Evolutionary conservation across 345 rosid species (phyloP).

Genomic region (Sisymbrium altissimum): DNA sequence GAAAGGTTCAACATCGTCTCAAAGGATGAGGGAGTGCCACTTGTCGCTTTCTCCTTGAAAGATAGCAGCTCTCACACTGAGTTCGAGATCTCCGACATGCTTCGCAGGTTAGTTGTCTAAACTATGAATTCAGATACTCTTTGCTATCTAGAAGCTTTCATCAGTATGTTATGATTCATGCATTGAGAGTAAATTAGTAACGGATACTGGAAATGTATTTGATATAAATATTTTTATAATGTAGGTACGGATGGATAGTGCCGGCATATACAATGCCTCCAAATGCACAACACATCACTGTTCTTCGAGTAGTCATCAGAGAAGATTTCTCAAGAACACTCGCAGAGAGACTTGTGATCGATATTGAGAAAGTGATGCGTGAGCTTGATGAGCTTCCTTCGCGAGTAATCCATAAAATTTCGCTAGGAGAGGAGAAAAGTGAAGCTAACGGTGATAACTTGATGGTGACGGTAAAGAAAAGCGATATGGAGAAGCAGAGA

Average conservation of each 20-base stretch:
- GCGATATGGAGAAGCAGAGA: slow-evolving; percentile 48
- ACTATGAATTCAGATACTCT: background rate
- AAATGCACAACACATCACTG: slow-evolving; percentile 72
- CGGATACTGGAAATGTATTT: background rate
- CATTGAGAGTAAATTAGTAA: too few relatives aligned
- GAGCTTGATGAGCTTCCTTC: slow-evolving; percentile 74
- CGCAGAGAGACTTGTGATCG: slow-evolving; percentile 62
- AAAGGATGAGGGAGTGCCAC: slow-evolving; percentile 69
- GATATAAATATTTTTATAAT: background rate
- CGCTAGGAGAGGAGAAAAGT: slow-evolving; percentile 29
- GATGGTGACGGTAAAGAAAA: slow-evolving; percentile 44
- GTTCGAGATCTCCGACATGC: slow-evolving; percentile 46
- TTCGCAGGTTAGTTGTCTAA: slow-evolving; percentile 30
- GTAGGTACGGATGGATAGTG: slow-evolving; percentile 73
- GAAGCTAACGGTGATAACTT: slow-evolving; percentile 23
- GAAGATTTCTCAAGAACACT: slow-evolving; percentile 80
- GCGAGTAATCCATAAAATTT: slow-evolving; percentile 39
- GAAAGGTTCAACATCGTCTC: slow-evolving; percentile 65
- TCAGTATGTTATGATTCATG: background rate
- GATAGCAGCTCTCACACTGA: slow-evolving; percentile 58
- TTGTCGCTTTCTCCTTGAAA: slow-evolving; percentile 76
- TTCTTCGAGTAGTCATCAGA: slow-evolving; percentile 72
- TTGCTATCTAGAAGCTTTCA: background rate
- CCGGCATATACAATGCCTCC: slow-evolving; percentile 94
- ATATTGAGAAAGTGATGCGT: slow-evolving; percentile 67